Evolutionary conservation across 2,329 filamentous ascomycete species (phyloP), one percentile per base, ranked within the genome.

Genomic region (Venturia aucupariae): DNA sequence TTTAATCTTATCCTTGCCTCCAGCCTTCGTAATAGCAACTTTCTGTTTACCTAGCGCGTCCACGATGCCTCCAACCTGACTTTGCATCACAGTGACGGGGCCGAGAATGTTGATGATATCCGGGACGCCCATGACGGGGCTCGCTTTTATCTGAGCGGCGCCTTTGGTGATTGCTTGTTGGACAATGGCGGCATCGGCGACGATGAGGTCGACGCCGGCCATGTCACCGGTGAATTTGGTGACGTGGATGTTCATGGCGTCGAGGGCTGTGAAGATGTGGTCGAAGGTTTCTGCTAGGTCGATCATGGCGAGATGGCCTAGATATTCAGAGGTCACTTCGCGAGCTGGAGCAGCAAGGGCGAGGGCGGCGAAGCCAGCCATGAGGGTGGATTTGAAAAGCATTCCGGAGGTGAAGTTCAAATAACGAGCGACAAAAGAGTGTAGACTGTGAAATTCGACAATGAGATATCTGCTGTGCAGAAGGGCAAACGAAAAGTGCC

Each of bases 61-160:
- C 38, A 62, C 60, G 8, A 48, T 42, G 4, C 24, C 60, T 22
- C 30, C 39, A 19, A 62, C 60, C 41, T 62, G 38, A 42, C 42
- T 48, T 19, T 62, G 39, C 60, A 62, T 62, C 6, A 62, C 60
- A 10, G 32, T 27, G 11, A 62, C 60, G 15, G 60, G 60, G 10
- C 60, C 60, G 27, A 62, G 60, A 19, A 62, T 62, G 17, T 44
- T 62, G 22, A 48, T n/a, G 19, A 62, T 42, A n/a, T 62, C 60
- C 13, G 42, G 32, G 5, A 48, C 30, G n/a, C 22, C 5, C 39
- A 62, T 62, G 2, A 5, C 35, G 8, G 22, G 17, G n/a, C 60
- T 62, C 11, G 19, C 27, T 35, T 62, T 62, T 7, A 62, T 48
- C n/a, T 42, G 30, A 2, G 39, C 42, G 35, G 42, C 42, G 42